Conservation (phyloP, 2,329 filamentous ascomycete species). For the Macroventuria anomochaeta region DNA sequence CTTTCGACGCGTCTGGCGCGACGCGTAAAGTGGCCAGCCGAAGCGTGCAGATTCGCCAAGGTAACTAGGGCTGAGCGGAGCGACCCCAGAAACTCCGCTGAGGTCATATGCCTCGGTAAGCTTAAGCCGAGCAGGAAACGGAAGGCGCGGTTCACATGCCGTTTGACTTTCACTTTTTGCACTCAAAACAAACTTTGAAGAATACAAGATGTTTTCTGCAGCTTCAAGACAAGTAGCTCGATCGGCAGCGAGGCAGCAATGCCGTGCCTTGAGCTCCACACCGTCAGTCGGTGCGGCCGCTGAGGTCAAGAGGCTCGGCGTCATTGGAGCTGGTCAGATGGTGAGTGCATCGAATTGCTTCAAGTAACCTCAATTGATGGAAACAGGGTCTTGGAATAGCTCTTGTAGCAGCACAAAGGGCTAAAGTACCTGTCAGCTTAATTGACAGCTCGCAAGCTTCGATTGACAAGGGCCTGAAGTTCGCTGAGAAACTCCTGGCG, state of each 20-base stretch:
- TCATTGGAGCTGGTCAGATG: slow-evolving; percentile 96
- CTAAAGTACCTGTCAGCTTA: slow-evolving; percentile 81
- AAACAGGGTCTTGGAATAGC: slow-evolving; percentile 90
- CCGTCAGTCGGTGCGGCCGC: slow-evolving; percentile 64
- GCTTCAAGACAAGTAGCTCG: slow-evolving; percentile 39
- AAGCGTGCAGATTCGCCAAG: slow-evolving; percentile 37
- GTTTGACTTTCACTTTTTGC: background rate
- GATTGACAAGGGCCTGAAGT: slow-evolving; percentile 85
- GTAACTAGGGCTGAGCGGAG: slow-evolving; percentile 2
- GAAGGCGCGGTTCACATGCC: slow-evolving; percentile 28
- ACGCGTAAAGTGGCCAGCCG: slow-evolving; percentile 41
- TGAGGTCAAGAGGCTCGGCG: slow-evolving; percentile 85
- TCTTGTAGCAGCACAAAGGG: slow-evolving; percentile 86
- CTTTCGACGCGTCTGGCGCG: slow-evolving; percentile 38
- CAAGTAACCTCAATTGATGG: slow-evolving; percentile 27
- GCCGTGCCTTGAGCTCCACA: slow-evolving; percentile 71
- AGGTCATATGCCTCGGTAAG: slow-evolving; percentile 20
- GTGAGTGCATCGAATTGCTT: slow-evolving; percentile 57
- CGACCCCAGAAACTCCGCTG: slow-evolving; percentile 6
- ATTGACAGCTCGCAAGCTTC: slow-evolving; percentile 85
- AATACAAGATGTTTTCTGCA: slow-evolving; percentile 41
- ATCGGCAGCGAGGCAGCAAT: slow-evolving; percentile 38
- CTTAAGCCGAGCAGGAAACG: slow-evolving; percentile 19
- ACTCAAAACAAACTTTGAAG: background rate
- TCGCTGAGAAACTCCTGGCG: slow-evolving; percentile 91